These are phyloP conservation scores for Apiospora malaysiana DNA, from an alignment of 2,329 filamentous ascomycete genomes.

Conservation along the genomic window DNA sequence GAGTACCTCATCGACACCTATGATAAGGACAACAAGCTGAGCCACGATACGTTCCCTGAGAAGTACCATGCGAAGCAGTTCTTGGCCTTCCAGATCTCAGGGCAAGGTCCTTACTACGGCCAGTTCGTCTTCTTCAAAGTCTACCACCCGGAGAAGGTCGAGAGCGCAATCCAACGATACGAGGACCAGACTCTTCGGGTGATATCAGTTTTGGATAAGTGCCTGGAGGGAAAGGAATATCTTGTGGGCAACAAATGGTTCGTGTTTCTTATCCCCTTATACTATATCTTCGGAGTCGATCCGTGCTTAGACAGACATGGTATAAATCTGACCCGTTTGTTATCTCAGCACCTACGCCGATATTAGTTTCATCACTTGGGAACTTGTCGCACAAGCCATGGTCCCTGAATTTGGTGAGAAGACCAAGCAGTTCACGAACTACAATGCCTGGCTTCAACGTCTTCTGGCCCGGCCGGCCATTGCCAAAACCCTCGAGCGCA, in stretches of 20 bases:
- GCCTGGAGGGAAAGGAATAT: slow-evolving; percentile 42
- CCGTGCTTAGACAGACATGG: neutral
- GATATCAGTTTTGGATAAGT: slow-evolving; percentile 38
- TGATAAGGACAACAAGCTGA: slow-evolving; percentile 47
- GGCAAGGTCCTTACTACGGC: slow-evolving; percentile 51
- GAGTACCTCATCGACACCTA: slow-evolving; percentile 53
- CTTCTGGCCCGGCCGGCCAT: slow-evolving; percentile 40
- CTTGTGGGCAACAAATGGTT: slow-evolving; percentile 44
- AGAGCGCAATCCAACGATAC: slow-evolving; percentile 35
- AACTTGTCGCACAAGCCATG: slow-evolving; percentile 7
- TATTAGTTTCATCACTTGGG: slow-evolving; percentile 41
- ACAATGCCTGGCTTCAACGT: slow-evolving; percentile 42
- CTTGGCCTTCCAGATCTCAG: slow-evolving; percentile 50
- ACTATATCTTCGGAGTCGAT: neutral
- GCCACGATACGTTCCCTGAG: slow-evolving; percentile 42
- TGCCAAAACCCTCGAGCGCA: slow-evolving; percentile 29
- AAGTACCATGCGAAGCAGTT: slow-evolving; percentile 46
- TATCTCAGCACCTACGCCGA: slow-evolving; percentile 39
- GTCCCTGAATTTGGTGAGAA: slow-evolving; percentile 9
- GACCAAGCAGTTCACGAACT: slow-evolving; percentile 42
- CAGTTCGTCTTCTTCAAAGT: slow-evolving; percentile 42
- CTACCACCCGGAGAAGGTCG: slow-evolving; percentile 40
- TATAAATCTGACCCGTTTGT: neutral
- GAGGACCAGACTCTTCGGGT: slow-evolving; percentile 31
- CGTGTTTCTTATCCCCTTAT: neutral